phyloP scores from a whole-genome alignment of 495 filamentous ascomycete genomes.

The Lineolata rhizophorae region DNA sequence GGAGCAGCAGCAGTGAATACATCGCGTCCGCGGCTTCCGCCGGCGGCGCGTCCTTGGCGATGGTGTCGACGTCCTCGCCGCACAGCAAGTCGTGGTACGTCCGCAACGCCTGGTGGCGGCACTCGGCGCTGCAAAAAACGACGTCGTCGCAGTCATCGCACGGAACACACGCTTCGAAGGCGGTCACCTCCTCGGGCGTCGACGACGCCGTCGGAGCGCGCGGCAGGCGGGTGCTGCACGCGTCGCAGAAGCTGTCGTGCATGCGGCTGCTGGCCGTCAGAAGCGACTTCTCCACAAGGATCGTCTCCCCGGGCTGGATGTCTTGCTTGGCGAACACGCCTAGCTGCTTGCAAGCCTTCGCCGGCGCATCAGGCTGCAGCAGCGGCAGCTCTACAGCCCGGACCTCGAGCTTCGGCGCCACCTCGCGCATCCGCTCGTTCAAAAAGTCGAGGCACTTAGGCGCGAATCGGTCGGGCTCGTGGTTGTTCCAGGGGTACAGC shows the following conservation, averaged over 20 bases:
- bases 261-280: conserved; percentile 65
- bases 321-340: conserved; percentile 75
- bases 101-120: conserved; percentile 44
- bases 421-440: conserved; percentile 37
- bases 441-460: conserved; percentile 40
- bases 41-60: conserved; percentile 56
- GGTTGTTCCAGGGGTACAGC: conserved; percentile 80
- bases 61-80: conserved; percentile 52
- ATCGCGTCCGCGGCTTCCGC: conserved; percentile 52
- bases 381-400: conserved; percentile 48
- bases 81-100: conserved; percentile 76
- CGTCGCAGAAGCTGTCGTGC: conserved; percentile 65
- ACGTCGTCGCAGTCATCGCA: conserved; percentile 64
- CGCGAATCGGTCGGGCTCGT: conserved; percentile 70
- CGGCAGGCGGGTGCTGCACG: conserved; percentile 57
- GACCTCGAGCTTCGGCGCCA: conserved; percentile 52
- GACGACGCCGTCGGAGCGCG: conserved; percentile 18
- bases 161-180: too few relatives aligned
- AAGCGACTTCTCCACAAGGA: conserved; percentile 57
- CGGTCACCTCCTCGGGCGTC: conserved; percentile 4
- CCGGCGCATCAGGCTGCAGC: conserved; percentile 16
- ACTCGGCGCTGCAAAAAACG: conserved; percentile 64
- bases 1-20: conserved; percentile 31
- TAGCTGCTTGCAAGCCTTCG: conserved; percentile 33
- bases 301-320: conserved; percentile 51